phyloP scores from a whole-genome alignment of 805 yeast genomes.

The Ogataea zsoltii region DNA sequence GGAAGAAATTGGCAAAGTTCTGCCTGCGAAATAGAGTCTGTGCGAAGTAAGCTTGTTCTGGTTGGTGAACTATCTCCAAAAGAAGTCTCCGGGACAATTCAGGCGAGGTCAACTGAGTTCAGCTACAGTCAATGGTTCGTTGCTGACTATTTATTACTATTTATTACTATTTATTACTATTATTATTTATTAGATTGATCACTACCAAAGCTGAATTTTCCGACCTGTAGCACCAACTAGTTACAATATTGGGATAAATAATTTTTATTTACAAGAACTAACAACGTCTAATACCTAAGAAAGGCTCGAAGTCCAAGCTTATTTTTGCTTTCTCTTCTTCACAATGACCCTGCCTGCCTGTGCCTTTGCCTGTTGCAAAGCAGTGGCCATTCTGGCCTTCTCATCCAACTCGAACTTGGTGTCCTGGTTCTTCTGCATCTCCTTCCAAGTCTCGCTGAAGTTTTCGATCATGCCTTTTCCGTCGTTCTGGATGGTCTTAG shows the following conservation, averaged over 20 bases:
- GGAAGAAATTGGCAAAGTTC: conserved; percentile 42
- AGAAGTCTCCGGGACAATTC: too few species aligned
- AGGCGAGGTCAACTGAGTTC: too few species aligned
- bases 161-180: conserved; percentile 5
- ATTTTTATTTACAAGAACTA: conserved; percentile 3
- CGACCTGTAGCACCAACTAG: too few species aligned
- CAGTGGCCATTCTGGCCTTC: conserved; percentile 32
- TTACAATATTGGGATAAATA: too few species aligned
- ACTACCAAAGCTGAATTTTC: too few species aligned
- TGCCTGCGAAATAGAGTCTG: conserved; percentile 14
- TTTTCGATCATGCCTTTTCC: conserved; percentile 33
- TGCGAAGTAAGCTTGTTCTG: background rate
- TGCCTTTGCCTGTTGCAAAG: conserved; percentile 28
- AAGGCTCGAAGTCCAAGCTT: too few species aligned
- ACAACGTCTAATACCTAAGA: background rate
- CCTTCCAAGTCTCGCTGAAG: conserved; percentile 33
- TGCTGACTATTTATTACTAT: conserved; percentile 7
- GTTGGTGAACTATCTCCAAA: too few species aligned
- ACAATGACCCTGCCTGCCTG: conserved; percentile 30
- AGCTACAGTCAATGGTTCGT: too few species aligned
- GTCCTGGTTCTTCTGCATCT: conserved; percentile 31
- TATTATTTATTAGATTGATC: too few species aligned
- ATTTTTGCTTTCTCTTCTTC: conserved; percentile 22
- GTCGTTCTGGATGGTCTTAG: conserved; percentile 28
- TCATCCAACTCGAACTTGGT: conserved; percentile 28